phyloP scores from a whole-genome alignment of 139 green algal genomes.

The Chara braunii region DNA sequence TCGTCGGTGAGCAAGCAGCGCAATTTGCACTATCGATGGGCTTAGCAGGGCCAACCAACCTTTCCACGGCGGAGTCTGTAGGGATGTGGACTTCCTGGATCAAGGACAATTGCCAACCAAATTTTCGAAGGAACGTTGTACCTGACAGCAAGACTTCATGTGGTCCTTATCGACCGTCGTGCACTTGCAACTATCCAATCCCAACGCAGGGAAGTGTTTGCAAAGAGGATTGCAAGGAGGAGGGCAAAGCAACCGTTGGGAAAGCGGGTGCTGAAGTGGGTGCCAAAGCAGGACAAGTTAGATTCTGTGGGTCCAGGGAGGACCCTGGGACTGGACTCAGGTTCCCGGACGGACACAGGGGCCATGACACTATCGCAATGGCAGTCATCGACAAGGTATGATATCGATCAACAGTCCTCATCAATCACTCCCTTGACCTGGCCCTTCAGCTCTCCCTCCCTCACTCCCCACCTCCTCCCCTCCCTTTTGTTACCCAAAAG shows the following conservation, averaged over 20 bases:
- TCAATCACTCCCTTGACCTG: no score
- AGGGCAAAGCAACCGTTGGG: no score
- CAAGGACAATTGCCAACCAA: conserved; percentile 55
- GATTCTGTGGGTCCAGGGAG: no score
- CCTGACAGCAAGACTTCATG: conserved; percentile 47
- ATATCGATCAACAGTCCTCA: no score
- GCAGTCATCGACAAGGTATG: conserved; percentile 50
- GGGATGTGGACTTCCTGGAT: conserved; percentile 31
- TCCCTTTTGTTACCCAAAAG: no score
- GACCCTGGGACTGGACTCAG: no score
- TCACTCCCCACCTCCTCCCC: no score
- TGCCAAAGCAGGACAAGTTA: no score
- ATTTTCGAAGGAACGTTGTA: conserved; percentile 54
- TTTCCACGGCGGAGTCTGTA: conserved; percentile 41
- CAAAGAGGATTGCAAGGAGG: background rate
- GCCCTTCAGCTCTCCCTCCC: no score
- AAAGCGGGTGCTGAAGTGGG: no score
- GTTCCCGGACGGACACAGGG: background rate
- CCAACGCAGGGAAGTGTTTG: background rate
- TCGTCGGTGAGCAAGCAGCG: conserved; percentile 52
- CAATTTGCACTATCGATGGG: conserved; percentile 61
- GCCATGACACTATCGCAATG: conserved; percentile 71
- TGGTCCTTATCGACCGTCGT: conserved; percentile 57
- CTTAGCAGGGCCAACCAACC: conserved; percentile 34
- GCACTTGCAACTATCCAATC: background rate